A percentile compares a stretch with the other conserved stretches of the same genome.
These are phyloP conservation scores for Phaeoacremonium minimum DNA, from an alignment of 2,329 filamentous ascomycete genomes.

Conservation along the genomic window DNA sequence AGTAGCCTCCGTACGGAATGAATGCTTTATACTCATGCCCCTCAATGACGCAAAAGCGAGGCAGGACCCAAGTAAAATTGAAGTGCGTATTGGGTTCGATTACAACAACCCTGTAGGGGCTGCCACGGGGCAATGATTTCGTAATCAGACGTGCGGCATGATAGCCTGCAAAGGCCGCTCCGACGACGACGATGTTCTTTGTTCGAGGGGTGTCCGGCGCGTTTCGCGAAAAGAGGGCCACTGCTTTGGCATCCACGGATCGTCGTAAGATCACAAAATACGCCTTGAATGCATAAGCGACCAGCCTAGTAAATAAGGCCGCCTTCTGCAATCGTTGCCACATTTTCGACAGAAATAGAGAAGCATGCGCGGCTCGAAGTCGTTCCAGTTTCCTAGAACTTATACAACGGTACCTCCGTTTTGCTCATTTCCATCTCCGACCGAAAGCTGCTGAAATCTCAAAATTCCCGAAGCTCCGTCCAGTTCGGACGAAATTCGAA, in stretches of 20 bases:
- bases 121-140: slow-evolving; percentile 39
- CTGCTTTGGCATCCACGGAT: neutral
- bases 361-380: too few species aligned
- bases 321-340: neutral
- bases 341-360: neutral
- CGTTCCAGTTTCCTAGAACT: too few species aligned
- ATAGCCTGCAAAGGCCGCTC: slow-evolving; percentile 54
- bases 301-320: neutral
- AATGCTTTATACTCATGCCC: slow-evolving; percentile 56
- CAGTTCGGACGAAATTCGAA: too few species aligned
- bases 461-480: too few species aligned
- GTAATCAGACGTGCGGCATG: slow-evolving; percentile 42
- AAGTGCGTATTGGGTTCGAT: slow-evolving; percentile 59
- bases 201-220: neutral
- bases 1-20: slow-evolving; percentile 48
- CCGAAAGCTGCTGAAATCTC: too few species aligned
- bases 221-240: neutral
- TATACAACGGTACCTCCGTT: too few species aligned
- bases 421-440: too few species aligned
- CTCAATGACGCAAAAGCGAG: slow-evolving; percentile 52
- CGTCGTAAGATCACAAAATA: neutral
- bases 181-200: slow-evolving; percentile 51
- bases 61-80: slow-evolving; percentile 57
- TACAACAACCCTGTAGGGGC: slow-evolving; percentile 45
- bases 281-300: neutral